Evolutionary conservation across 306 rosid genomes (phyloP).

Genomic region (Citrullus amarus): DNA sequence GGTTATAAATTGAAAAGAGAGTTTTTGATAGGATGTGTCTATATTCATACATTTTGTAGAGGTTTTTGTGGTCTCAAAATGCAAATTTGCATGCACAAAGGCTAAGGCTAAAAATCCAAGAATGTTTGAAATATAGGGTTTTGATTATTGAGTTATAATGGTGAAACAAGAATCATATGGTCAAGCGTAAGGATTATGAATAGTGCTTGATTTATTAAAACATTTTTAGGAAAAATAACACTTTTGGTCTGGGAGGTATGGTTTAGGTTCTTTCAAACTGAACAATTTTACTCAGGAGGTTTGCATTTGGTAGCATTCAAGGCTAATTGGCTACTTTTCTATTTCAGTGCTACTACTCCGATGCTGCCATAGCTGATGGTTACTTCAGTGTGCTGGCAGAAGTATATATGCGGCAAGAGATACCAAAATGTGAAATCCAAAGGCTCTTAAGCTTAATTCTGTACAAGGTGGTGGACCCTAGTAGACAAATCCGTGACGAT

Average conservation of each 20-base stretch:
- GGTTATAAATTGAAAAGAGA: background rate
- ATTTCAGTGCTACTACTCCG: constrained; percentile 86
- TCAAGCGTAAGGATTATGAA: background rate
- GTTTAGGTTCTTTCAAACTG: too few relatives aligned
- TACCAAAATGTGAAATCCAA: constrained; percentile 95
- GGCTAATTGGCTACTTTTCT: constrained; percentile 16
- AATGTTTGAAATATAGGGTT: background rate
- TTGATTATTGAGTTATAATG: background rate
- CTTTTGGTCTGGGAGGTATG: too few relatives aligned
- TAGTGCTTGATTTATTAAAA: background rate
- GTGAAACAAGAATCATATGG: background rate
- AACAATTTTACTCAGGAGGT: too few relatives aligned
- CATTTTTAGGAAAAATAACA: background rate
- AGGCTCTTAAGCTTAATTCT: constrained; percentile 92
- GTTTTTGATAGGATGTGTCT: background rate
- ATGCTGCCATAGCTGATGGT: constrained; percentile 97
- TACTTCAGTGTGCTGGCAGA: constrained; percentile 99
- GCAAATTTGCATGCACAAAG: background rate
- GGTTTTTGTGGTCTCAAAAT: background rate
- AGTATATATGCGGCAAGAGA: constrained; percentile 99
- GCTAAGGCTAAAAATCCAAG: background rate
- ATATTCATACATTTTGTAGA: background rate
- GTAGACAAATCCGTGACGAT: constrained; percentile 97
- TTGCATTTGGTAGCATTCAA: too few relatives aligned
- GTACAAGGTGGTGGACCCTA: constrained; percentile 98